Base-by-base conservation (phyloP, 768 basidiomycete genomes). In the Pulveroboletus sp. region DNA sequence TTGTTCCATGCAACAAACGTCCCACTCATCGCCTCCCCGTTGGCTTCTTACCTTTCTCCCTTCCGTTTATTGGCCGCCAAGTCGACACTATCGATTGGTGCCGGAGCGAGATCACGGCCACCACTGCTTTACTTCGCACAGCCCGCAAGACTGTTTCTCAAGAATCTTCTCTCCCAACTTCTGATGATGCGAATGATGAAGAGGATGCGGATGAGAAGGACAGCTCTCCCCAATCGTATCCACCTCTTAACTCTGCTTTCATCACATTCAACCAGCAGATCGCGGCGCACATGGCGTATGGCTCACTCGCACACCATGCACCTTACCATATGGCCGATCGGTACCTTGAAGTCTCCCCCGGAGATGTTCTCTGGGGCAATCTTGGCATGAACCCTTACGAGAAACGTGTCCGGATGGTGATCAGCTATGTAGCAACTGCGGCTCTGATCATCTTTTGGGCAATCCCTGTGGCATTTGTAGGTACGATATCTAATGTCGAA, bases 81-180 rank as follows among this genome's bases (percentile, higher is more conserved):
- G 93, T 97, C 14, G 96, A 98, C 70, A 81, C 88, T 3, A 93
- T 98, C 62, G 85, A 93, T 2, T 96, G 93, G 93, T 82, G 84
- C 17, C 75, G 89, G 26, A 72, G 77, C 17, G 87, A 93, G 69
- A 89, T 96, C 48, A 67, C 70, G 2, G 60, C 72, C 2, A 81
- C 82, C 48, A 80, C 75, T 16, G 62, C 62, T 17, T 58, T 80
- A 4, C 70, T 91, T 38, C 77, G 80, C 3, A 73, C 75, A 51
- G 81, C 74, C 20, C 73, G 81, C 13, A 61, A 62, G 29, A 58
- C 52, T 20, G 43, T 63, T 14, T 45, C 56, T 30, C 43, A 54
- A 2, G 47, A 70, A 48, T 45, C 61, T 6, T 23, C 45, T 38
- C 30, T 43, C 5, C 17, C 60, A 10, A 11, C 27, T n/a, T 51